phyloP scores from a whole-genome alignment of 73 alveolate genomes.

The Paramecium pentaurelia region DNA sequence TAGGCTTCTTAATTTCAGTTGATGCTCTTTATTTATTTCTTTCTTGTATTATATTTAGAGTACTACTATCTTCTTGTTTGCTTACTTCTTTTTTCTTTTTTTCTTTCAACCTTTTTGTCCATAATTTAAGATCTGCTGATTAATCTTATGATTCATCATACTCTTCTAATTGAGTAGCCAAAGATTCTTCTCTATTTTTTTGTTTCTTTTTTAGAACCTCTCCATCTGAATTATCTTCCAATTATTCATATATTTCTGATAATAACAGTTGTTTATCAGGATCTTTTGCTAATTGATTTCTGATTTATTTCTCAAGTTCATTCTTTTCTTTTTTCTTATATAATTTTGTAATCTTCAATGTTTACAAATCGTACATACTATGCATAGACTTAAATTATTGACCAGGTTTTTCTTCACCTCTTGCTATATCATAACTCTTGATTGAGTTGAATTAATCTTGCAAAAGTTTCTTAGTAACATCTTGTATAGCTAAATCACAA shows the following conservation, averaged over 20 bases:
- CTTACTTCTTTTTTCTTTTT: not conserved
- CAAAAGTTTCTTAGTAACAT: not conserved
- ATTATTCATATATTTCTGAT: slow-evolving; percentile 26
- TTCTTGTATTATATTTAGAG: not conserved
- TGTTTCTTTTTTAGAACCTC: not conserved
- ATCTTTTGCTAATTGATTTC: not conserved
- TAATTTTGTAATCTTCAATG: slow-evolving; percentile 11
- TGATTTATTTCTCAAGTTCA: not conserved
- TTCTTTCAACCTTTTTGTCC: slow-evolving; percentile 7
- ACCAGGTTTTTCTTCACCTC: not conserved
- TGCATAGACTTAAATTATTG: not conserved
- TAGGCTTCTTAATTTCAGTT: not conserved
- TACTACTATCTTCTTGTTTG: not conserved
- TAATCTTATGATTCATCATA: not conserved
- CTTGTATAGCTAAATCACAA: not conserved
- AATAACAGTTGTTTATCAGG: not conserved
- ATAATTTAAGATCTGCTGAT: not conserved
- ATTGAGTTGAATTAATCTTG: not conserved
- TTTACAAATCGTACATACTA: slow-evolving; percentile 37
- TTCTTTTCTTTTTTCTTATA: slow-evolving; percentile 4
- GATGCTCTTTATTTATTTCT: not conserved
- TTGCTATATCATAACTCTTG: not conserved
- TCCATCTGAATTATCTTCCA: slow-evolving; percentile 22
- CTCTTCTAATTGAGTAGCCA: not conserved
- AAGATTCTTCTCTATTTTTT: slow-evolving; percentile 2